These are phyloP conservation scores for Triticum dicoccoides DNA, from an alignment of 176 grass and related monocot genomes.

Conservation along the genomic window DNA sequence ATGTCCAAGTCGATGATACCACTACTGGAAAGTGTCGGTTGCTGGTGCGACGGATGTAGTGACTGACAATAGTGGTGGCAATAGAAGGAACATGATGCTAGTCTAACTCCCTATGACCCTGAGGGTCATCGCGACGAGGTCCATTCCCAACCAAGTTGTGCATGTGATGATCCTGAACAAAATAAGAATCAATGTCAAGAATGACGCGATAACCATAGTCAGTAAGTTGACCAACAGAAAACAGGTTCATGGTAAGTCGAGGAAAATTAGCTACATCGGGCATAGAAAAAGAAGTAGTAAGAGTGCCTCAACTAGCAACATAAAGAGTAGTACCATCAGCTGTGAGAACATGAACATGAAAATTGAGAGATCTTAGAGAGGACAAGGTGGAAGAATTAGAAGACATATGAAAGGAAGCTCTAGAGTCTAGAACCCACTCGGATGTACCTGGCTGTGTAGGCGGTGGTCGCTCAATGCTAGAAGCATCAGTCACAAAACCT, in stretches of 20 bases:
- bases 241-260: not conserved
- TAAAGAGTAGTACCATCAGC: no score
- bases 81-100: no score
- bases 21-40: no score
- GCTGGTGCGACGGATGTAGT: not conserved
- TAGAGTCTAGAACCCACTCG: not conserved
- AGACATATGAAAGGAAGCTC: no score
- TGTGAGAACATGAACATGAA: no score
- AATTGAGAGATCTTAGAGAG: not conserved
- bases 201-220: not conserved
- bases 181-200: not conserved
- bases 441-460: not conserved
- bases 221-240: not conserved
- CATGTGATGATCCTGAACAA: not conserved
- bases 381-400: not conserved
- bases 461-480: not conserved
- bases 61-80: not conserved
- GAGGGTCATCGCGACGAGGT: not conserved
- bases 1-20: no score
- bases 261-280: not conserved
- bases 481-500: not conserved
- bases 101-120: not conserved
- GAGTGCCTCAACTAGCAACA: not conserved
- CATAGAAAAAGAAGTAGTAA: no score
- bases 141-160: no score